These are phyloP conservation scores for Xylariaceae sp. DNA, from an alignment of 2,329 filamentous ascomycete genomes.

Conservation along the genomic window DNA sequence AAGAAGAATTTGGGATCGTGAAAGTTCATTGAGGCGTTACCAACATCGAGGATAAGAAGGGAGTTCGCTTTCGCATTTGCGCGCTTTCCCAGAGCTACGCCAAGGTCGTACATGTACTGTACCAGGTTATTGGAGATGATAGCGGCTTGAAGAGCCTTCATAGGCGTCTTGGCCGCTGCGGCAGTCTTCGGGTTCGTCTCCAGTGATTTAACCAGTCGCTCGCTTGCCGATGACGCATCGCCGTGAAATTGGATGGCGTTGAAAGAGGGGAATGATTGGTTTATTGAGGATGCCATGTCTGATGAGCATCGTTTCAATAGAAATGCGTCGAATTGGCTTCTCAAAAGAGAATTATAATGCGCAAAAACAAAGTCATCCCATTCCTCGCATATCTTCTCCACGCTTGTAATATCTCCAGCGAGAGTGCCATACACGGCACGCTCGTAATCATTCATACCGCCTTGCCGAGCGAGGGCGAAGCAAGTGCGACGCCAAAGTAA, in stretches of 20 bases:
- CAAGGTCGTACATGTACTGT: conserved; percentile 57
- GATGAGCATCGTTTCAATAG: conserved; percentile 53
- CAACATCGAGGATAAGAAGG: conserved; percentile 40
- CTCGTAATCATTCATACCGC: conserved; percentile 72
- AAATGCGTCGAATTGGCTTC: conserved; percentile 75
- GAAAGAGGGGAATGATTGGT: conserved; percentile 58
- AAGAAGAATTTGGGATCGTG: conserved; percentile 47
- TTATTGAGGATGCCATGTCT: conserved; percentile 49
- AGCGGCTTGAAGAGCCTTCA: conserved; percentile 73
- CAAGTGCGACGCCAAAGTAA: conserved; percentile 77
- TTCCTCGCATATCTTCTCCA: conserved; percentile 68
- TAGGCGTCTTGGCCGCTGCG: conserved; percentile 58
- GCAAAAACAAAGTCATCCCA: conserved; percentile 89
- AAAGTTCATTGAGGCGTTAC: conserved; percentile 31
- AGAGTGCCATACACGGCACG: conserved; percentile 85
- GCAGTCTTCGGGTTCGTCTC: conserved; percentile 53
- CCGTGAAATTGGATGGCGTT: conserved; percentile 63
- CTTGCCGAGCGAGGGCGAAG: conserved; percentile 65
- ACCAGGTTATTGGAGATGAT: conserved; percentile 63
- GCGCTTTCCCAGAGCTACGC: conserved; percentile 45
- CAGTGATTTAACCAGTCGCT: conserved; percentile 57
- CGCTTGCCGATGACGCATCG: conserved; percentile 48
- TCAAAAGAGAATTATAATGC: conserved; percentile 80
- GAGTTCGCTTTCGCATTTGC: conserved; percentile 43
- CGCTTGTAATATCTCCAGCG: conserved; percentile 76